These are phyloP conservation scores for Aspergillus saccharolyticus DNA, from an alignment of 495 filamentous ascomycete genomes.

Conservation along the genomic window DNA sequence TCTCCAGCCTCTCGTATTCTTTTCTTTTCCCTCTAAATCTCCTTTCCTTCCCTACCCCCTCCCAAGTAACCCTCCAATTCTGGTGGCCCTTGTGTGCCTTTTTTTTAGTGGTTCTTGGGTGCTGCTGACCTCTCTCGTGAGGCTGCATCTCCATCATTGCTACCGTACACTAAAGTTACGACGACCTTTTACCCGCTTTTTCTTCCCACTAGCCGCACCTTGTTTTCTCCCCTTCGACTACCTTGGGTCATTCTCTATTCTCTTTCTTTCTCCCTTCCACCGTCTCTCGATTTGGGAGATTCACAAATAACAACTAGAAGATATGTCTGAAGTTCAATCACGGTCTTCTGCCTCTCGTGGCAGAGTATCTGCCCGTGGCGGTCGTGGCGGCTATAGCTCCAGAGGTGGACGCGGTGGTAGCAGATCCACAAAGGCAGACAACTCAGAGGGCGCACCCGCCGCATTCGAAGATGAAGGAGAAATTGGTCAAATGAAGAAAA, in stretches of 20 bases:
- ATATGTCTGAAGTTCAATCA: slow-evolving; percentile 91
- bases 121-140: slow-evolving; percentile 43
- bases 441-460: slow-evolving; percentile 44
- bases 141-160: slow-evolving; percentile 29
- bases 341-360: slow-evolving; percentile 72
- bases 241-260: slow-evolving; percentile 30
- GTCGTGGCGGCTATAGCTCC: slow-evolving; percentile 71
- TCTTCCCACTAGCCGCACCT: slow-evolving; percentile 27
- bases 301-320: slow-evolving; percentile 25
- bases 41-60: slow-evolving; percentile 27
- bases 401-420: slow-evolving; percentile 63
- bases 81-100: slow-evolving; percentile 19
- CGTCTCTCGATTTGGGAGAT: slow-evolving; percentile 31
- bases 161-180: slow-evolving; percentile 18
- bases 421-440: slow-evolving; percentile 69
- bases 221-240: slow-evolving; percentile 33
- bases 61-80: slow-evolving; percentile 11
- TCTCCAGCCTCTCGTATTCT: slow-evolving; percentile 3
- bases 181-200: slow-evolving; percentile 27
- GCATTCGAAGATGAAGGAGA: slow-evolving; percentile 82
- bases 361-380: slow-evolving; percentile 75
- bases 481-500: slow-evolving; percentile 83
- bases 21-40: slow-evolving; percentile 8
- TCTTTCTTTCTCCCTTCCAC: slow-evolving; percentile 20
- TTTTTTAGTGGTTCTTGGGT: slow-evolving; percentile 26